Evolutionary conservation across 176 grass and related monocot species (phyloP).

Genomic region (Oryza australiensis): DNA sequence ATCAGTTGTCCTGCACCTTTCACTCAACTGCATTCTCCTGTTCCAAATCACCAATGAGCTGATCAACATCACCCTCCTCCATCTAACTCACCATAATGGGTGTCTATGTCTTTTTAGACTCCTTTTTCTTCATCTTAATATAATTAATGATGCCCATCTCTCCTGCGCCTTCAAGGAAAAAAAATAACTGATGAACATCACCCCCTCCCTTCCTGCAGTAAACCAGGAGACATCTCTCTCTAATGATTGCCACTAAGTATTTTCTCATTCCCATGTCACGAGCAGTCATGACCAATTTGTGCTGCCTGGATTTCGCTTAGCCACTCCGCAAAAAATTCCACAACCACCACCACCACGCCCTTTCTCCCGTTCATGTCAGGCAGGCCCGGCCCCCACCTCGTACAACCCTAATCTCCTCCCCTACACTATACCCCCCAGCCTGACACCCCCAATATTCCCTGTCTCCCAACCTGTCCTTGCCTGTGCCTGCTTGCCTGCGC

Average conservation of each 20-base stretch:
- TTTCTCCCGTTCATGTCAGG: neutral
- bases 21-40: conserved; percentile 11
- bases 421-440: neutral
- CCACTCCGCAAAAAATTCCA: conserved; percentile 29
- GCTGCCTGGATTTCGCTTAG: conserved; percentile 41
- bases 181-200: neutral
- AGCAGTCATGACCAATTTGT: conserved; percentile 2
- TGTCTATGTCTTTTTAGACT: too few relatives aligned
- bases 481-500: neutral
- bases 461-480: conserved; percentile 45
- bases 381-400: conserved; percentile 1
- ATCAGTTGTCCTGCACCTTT: neutral
- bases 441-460: conserved; percentile 45
- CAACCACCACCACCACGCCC: conserved; percentile 15
- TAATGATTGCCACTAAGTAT: conserved; percentile 25
- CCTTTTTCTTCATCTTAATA: too few relatives aligned
- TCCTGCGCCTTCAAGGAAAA: too few relatives aligned
- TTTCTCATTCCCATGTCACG: conserved; percentile 1
- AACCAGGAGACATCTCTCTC: conserved; percentile 9
- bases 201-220: neutral
- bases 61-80: neutral
- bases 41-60: neutral
- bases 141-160: too few relatives aligned
- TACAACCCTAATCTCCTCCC: neutral
- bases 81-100: too few relatives aligned